These are phyloP conservation scores for Syzygium aqueum DNA, from an alignment of 345 rosid genomes.

Conservation along the genomic window DNA sequence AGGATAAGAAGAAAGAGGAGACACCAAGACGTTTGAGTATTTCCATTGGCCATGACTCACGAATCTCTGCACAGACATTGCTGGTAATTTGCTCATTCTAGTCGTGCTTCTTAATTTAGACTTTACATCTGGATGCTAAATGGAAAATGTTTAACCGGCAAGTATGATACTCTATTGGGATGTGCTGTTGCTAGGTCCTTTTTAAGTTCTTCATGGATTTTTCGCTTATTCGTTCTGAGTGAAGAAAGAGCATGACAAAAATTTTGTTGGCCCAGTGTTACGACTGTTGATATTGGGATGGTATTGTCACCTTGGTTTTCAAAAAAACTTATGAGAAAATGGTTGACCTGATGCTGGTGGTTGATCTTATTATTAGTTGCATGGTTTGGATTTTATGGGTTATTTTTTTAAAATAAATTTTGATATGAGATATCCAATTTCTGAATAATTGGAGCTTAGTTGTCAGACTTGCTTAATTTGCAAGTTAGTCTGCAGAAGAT, in stretches of 20 bases:
- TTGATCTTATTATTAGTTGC: neutral
- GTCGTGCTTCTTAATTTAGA: neutral
- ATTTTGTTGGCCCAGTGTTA: neutral
- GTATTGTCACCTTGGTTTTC: neutral
- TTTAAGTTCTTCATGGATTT: neutral
- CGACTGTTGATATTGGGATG: neutral
- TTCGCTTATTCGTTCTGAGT: neutral
- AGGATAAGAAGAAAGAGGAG: slow-evolving; percentile 53
- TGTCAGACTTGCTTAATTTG: neutral
- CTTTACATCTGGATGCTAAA: neutral
- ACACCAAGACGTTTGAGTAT: slow-evolving; percentile 33
- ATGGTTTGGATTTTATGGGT: neutral
- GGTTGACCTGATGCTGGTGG: neutral
- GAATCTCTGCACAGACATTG: slow-evolving; percentile 72
- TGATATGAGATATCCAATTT: no score
- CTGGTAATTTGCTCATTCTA: slow-evolving; percentile 30
- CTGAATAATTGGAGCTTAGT: neutral
- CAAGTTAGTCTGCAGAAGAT: neutral
- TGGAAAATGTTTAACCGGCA: neutral
- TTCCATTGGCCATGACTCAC: slow-evolving; percentile 94
- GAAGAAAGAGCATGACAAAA: neutral
- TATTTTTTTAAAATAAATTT: neutral
- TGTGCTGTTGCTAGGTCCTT: neutral
- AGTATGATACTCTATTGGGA: neutral
- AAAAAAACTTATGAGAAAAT: neutral